phyloP scores from a whole-genome alignment of 2,329 filamentous ascomycete genomes.

The Zymoseptoria passerinii region DNA sequence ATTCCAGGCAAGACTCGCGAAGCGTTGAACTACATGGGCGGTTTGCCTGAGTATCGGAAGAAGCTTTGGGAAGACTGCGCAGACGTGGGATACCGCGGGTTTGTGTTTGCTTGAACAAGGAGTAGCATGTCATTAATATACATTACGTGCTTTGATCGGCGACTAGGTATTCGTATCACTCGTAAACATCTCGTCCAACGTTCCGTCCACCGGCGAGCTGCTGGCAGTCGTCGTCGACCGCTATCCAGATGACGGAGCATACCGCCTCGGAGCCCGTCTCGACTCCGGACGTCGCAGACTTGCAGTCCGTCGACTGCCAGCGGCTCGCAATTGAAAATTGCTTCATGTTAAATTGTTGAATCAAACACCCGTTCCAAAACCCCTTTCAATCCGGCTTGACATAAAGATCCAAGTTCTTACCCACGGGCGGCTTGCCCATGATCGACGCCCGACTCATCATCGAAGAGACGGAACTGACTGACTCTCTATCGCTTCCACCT shows the following conservation, averaged over 20 bases:
- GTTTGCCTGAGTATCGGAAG: constrained; percentile 3
- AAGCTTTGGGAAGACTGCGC: constrained; percentile 3
- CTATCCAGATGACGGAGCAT: background rate
- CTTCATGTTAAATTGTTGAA: background rate
- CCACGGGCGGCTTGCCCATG: constrained; percentile 17
- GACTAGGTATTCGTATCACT: background rate
- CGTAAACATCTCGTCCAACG: background rate
- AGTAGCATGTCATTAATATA: background rate
- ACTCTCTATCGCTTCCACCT: background rate
- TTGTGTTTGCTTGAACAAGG: background rate
- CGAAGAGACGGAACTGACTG: background rate
- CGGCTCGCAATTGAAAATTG: background rate
- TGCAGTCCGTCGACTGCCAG: background rate
- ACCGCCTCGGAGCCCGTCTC: background rate
- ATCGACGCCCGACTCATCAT: constrained; percentile 15
- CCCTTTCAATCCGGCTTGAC: background rate
- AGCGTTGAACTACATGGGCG: constrained; percentile 10
- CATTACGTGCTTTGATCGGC: background rate
- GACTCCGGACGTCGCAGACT: background rate
- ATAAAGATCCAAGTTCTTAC: background rate
- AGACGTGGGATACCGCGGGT: background rate
- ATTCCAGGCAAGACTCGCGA: constrained; percentile 38
- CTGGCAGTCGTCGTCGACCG: too few species aligned
- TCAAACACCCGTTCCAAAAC: background rate
- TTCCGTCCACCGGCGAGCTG: background rate